These are phyloP conservation scores for Panaeolus cyanescens DNA, from an alignment of 768 basidiomycete species.

Conservation along the genomic window DNA sequence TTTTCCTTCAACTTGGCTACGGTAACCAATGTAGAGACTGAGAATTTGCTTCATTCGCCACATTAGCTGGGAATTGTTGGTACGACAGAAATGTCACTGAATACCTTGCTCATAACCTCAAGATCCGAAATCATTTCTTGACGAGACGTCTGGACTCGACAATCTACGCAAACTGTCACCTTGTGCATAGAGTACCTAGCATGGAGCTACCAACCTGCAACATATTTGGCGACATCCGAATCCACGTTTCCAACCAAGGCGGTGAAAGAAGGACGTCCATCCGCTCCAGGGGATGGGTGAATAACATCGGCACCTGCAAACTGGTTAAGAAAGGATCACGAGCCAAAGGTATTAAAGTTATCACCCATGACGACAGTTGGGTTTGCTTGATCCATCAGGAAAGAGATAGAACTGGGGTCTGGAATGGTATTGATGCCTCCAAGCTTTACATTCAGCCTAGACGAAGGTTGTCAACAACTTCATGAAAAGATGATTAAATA, in stretches of 20 bases:
- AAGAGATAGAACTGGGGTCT: slow-evolving; percentile 62
- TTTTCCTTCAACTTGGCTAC: slow-evolving; percentile 53
- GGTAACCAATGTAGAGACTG: slow-evolving; percentile 58
- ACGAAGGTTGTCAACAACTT: not conserved
- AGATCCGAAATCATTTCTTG: slow-evolving; percentile 80
- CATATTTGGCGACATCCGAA: slow-evolving; percentile 72
- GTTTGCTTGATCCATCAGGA: slow-evolving; percentile 66
- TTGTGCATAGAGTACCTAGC: not conserved
- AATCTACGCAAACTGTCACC: slow-evolving; percentile 40
- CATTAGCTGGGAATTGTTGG: slow-evolving; percentile 19
- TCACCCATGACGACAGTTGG: slow-evolving; percentile 82
- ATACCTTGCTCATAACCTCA: slow-evolving; percentile 62
- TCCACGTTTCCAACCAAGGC: slow-evolving; percentile 82
- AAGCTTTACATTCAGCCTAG: slow-evolving; percentile 80
- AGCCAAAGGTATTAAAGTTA: slow-evolving; percentile 6
- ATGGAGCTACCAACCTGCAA: slow-evolving; percentile 31
- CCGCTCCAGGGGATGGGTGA: slow-evolving; percentile 79
- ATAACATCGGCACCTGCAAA: slow-evolving; percentile 76
- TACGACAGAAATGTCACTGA: slow-evolving; percentile 4
- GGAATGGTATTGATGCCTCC: slow-evolving; percentile 84
- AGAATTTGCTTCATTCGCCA: slow-evolving; percentile 42
- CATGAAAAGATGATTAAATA: slow-evolving; percentile 2
- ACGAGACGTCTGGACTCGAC: slow-evolving; percentile 65
- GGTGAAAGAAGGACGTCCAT: slow-evolving; percentile 81
- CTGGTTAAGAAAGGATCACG: not conserved